phyloP scores from a whole-genome alignment of 805 yeast genomes.

The Cephaloascus albidus region DNA sequence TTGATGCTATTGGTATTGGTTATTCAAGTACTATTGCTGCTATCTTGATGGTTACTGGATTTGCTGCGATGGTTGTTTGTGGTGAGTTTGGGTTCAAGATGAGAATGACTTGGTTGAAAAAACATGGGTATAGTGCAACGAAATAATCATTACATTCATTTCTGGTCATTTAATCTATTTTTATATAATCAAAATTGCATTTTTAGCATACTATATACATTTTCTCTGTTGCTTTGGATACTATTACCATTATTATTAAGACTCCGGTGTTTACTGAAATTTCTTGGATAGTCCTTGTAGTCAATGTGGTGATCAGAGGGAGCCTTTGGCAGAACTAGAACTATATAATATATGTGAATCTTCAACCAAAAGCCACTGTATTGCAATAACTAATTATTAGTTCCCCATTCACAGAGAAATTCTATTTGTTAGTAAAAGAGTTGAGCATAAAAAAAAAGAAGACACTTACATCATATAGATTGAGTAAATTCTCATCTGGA shows the following conservation, averaged over 20 bases:
- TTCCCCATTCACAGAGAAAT: conserved; percentile 25
- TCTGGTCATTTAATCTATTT: too few relatives aligned
- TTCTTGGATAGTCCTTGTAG: too few relatives aligned
- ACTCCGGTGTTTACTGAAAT: too few relatives aligned
- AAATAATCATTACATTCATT: background rate
- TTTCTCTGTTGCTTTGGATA: too few relatives aligned
- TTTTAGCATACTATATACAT: too few relatives aligned
- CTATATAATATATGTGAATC: too few relatives aligned
- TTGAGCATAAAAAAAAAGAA: too few relatives aligned
- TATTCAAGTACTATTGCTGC: conserved; percentile 47
- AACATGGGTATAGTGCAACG: background rate
- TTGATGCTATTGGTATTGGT: conserved; percentile 43
- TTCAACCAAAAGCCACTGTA: conserved; percentile 37
- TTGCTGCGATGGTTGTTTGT: background rate
- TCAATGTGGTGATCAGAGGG: too few relatives aligned
- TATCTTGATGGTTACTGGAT: background rate
- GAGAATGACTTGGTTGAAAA: background rate
- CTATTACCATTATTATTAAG: too few relatives aligned
- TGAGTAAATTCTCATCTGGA: conserved; percentile 31
- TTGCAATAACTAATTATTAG: conserved; percentile 35
- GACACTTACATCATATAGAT: conserved; percentile 15
- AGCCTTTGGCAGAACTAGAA: too few relatives aligned
- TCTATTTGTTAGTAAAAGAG: conserved; percentile 3
- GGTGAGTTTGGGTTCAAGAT: background rate
- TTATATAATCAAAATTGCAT: too few relatives aligned